Conservation (phyloP, 2,329 filamentous ascomycete species). For the Paecilomyces sp. region DNA sequence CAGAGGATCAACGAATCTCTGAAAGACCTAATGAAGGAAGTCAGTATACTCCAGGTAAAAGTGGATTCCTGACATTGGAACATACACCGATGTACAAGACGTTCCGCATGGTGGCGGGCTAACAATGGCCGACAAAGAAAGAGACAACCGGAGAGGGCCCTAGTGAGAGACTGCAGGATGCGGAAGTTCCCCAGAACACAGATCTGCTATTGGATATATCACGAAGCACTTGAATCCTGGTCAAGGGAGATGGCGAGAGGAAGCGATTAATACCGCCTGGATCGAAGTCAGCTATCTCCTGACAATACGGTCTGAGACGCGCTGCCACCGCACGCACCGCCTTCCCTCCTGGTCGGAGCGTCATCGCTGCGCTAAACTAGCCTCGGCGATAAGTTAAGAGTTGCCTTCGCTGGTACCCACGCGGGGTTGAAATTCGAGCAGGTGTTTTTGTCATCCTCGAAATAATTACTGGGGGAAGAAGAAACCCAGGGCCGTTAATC, state of each 20-base stretch:
- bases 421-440: not conserved
- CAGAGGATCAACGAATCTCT: no score
- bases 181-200: not conserved
- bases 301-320: not conserved
- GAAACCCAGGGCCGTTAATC: not conserved
- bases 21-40: constrained; percentile 55
- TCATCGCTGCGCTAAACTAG: not conserved
- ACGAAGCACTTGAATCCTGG: not conserved
- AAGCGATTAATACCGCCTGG: not conserved
- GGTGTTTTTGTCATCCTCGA: not conserved
- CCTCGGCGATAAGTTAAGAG: not conserved
- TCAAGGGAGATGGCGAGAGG: not conserved
- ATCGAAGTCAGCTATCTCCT: not conserved
- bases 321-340: not conserved
- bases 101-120: constrained; percentile 59
- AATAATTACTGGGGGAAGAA: not conserved
- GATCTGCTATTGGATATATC: not conserved
- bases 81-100: constrained; percentile 80
- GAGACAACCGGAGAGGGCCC: not conserved
- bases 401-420: not conserved
- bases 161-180: not conserved
- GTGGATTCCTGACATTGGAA: constrained; percentile 7
- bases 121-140: not conserved
- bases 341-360: not conserved
- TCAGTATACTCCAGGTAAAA: not conserved